Evolutionary conservation across 1,284 basidiomycete species (phyloP).

Genomic region (Coniophora puteana): DNA sequence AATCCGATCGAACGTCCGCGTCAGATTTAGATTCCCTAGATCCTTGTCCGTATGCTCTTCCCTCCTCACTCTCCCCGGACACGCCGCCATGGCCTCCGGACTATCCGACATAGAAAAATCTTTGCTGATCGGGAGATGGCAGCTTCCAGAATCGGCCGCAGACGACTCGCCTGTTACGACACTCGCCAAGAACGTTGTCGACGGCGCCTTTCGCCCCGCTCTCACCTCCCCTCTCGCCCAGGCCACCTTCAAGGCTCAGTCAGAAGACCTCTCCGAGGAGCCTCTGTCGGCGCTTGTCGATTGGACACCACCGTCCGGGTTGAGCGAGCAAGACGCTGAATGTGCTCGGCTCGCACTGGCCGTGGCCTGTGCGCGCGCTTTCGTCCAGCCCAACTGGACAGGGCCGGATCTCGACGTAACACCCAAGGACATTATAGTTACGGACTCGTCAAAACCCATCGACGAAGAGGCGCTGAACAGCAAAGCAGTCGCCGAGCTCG

Average conservation of each 20-base stretch:
- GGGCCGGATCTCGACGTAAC: conserved; percentile 81
- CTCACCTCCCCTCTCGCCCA: conserved; percentile 49
- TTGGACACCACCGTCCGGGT: conserved; percentile 21
- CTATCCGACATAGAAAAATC: conserved; percentile 42
- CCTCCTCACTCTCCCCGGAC: neutral
- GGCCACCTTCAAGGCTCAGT: conserved; percentile 36
- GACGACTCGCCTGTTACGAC: conserved; percentile 14
- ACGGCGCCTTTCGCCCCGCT: conserved; percentile 44
- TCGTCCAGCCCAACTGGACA: conserved; percentile 96
- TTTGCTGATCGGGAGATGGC: conserved; percentile 52
- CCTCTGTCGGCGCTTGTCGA: conserved; percentile 28
- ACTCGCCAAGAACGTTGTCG: conserved; percentile 41
- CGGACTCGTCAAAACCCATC: conserved; percentile 22
- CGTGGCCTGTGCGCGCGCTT: conserved; percentile 83
- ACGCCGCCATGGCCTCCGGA: conserved; percentile 28
- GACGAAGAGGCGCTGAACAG: conserved; percentile 59
- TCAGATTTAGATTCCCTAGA: conserved; percentile 1
- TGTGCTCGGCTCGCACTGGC: conserved; percentile 64
- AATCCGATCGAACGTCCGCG: no score
- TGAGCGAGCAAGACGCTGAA: conserved; percentile 34
- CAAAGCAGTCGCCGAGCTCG: conserved; percentile 73
- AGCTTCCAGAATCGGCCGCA: conserved; percentile 11
- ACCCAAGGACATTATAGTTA: conserved; percentile 47
- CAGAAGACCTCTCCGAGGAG: conserved; percentile 12
- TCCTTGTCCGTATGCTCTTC: conserved; percentile 1